phyloP scores from a whole-genome alignment of 2,329 filamentous ascomycete species.

The Penicillium glabrum region DNA sequence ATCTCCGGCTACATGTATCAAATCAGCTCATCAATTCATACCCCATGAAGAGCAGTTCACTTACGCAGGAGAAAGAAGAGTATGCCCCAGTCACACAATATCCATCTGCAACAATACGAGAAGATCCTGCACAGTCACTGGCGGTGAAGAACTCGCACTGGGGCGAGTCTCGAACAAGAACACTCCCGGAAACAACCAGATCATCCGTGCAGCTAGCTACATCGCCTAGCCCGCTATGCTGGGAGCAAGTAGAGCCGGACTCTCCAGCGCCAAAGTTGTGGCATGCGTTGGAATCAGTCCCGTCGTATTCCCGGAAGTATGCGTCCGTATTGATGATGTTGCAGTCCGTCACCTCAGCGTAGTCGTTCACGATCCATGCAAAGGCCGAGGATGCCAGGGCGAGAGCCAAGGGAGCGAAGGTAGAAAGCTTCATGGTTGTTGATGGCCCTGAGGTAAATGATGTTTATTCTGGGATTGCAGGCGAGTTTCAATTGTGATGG shows the following conservation, averaged over 20 bases:
- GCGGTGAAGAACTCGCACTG: not conserved
- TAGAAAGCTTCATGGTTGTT: not conserved
- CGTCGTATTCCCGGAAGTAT: not conserved
- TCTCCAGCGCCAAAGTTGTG: not conserved
- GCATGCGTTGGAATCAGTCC: not conserved
- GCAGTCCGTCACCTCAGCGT: not conserved
- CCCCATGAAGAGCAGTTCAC: not conserved
- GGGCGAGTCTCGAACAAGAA: not conserved
- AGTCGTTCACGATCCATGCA: not conserved
- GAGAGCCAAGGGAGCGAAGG: not conserved
- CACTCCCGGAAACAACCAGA: not conserved
- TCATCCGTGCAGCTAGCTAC: not conserved
- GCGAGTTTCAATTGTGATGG: not conserved
- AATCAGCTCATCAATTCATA: not conserved
- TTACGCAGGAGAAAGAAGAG: not conserved
- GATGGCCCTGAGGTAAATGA: too few species aligned
- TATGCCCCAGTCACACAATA: not conserved
- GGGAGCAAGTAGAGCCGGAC: not conserved
- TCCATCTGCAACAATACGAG: not conserved
- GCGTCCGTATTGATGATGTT: not conserved
- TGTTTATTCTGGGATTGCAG: not conserved
- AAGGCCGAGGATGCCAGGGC: not conserved
- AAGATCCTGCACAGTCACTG: not conserved
- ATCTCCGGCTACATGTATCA: not conserved
- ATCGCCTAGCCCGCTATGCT: not conserved